Base-by-base conservation (phyloP, 2,329 filamentous ascomycete species). In the Diaporthe vaccinii region DNA sequence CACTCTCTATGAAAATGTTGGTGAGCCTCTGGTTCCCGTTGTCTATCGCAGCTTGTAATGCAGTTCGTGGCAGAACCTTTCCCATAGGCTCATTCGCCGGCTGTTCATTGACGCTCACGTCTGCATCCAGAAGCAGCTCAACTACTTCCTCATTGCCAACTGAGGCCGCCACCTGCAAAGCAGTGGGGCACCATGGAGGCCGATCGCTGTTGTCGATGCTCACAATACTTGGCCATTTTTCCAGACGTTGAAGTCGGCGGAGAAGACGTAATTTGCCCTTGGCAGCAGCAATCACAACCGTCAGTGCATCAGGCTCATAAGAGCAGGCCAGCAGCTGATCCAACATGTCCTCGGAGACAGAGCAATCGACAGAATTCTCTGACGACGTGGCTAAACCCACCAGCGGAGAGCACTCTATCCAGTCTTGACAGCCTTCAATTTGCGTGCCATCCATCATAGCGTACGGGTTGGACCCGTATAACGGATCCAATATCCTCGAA, bases 401-500 rank as follows among this genome's bases (percentile, higher is more conserved):
- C 10, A 49, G 4, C 4, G 61, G 61, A 36, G 61, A 67, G 44
- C 61, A 67, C 2, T 10, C 0, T 2, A 67, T 28, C 61, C 28
- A 67, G 1, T 67, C 41, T n/a, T 34, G 9, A 15, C 25, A 36
- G 10, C 20, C 28, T 8, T 15, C 1, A 46, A 0, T 12, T 1
- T 31, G 8, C 8, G 36, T 31, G 15, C 25, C 7, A 6, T 44
- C 36, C 15, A 31, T 22, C n/a, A 8, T 15, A 31, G 4, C 2
- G 4, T 9, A 28, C 1, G 12, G 57, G 7, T 17, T 22, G 31
- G 0, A 1, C 0, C 0, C 1, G 8, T 2, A 8, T 25, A 1
- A 7, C 55, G 8, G 7, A 6, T 12, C 12, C n/a, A 44, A 31
- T 2, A 28, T 12, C n/a, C 7, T 3, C 2, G 7, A 17, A 4